Evolutionary conservation across 2,329 filamentous ascomycete genomes (phyloP).

Genomic region (Ilyonectria mors-panacis): DNA sequence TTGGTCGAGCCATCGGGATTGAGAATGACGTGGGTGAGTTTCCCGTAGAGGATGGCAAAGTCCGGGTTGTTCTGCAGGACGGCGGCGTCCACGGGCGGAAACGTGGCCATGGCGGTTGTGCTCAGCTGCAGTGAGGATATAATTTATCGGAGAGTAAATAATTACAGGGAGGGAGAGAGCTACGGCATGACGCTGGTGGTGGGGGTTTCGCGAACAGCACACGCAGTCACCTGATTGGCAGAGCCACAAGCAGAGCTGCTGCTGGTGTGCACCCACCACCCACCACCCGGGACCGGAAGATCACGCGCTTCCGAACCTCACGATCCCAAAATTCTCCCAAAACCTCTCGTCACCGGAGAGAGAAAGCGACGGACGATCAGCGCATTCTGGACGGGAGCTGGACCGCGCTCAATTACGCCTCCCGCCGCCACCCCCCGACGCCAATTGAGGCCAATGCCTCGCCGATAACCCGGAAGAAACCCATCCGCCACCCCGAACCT

Average conservation of each 20-base stretch:
- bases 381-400: slow-evolving; percentile 38
- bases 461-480: slow-evolving; percentile 21
- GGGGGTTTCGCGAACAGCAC: slow-evolving; percentile 48
- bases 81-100: slow-evolving; percentile 70
- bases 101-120: slow-evolving; percentile 57
- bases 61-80: slow-evolving; percentile 71
- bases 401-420: slow-evolving; percentile 29
- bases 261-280: neutral
- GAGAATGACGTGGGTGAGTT: slow-evolving; percentile 67
- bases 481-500: slow-evolving; percentile 5
- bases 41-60: slow-evolving; percentile 72
- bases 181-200: slow-evolving; percentile 9
- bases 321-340: slow-evolving; percentile 44
- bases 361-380: slow-evolving; percentile 36
- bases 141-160: neutral
- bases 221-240: slow-evolving; percentile 55
- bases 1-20: slow-evolving; percentile 72
- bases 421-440: slow-evolving; percentile 15
- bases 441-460: slow-evolving; percentile 46
- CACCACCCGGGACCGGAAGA: slow-evolving; percentile 46
- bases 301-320: slow-evolving; percentile 38
- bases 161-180: neutral
- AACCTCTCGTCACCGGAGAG: slow-evolving; percentile 15
- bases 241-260: neutral
- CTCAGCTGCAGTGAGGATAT: slow-evolving; percentile 22